A percentile compares a stretch with the other conserved stretches of the same genome.
These are phyloP conservation scores for Fusarium sp. DNA, from an alignment of 2,329 filamentous ascomycete genomes.

Conservation along the genomic window DNA sequence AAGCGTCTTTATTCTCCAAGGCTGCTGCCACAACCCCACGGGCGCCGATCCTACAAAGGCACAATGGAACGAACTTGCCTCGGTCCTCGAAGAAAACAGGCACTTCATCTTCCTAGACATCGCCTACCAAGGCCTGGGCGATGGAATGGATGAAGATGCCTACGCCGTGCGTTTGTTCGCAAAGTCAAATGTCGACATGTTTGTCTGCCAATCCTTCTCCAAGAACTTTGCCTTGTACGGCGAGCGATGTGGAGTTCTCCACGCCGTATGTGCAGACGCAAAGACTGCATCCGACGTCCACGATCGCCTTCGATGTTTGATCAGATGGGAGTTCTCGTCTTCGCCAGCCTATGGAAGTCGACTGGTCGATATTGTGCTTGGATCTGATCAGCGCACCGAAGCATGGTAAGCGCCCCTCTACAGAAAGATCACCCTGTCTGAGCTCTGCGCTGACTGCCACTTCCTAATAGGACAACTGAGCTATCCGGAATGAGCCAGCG, in stretches of 20 bases:
- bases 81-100: slow-evolving; percentile 6
- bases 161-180: slow-evolving; percentile 44
- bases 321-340: slow-evolving; percentile 29
- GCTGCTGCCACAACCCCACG: slow-evolving; percentile 53
- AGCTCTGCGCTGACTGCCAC: neutral
- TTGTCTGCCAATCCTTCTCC: slow-evolving; percentile 53
- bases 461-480: neutral
- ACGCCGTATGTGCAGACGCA: slow-evolving; percentile 14
- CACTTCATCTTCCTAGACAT: slow-evolving; percentile 52
- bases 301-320: slow-evolving; percentile 27
- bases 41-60: slow-evolving; percentile 47
- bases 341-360: slow-evolving; percentile 32
- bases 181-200: slow-evolving; percentile 44
- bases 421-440: neutral
- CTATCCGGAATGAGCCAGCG: neutral
- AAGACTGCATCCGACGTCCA: slow-evolving; percentile 10
- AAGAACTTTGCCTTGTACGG: slow-evolving; percentile 55
- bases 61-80: slow-evolving; percentile 48
- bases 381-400: slow-evolving; percentile 5
- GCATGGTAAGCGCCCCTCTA: slow-evolving; percentile 3
- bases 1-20: slow-evolving; percentile 52
- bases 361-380: slow-evolving; percentile 22
- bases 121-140: slow-evolving; percentile 53
- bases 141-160: slow-evolving; percentile 49
- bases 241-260: slow-evolving; percentile 48